Conservation (phyloP, 1,284 basidiomycete genomes). For the Cryptococcus deneoformans region DNA sequence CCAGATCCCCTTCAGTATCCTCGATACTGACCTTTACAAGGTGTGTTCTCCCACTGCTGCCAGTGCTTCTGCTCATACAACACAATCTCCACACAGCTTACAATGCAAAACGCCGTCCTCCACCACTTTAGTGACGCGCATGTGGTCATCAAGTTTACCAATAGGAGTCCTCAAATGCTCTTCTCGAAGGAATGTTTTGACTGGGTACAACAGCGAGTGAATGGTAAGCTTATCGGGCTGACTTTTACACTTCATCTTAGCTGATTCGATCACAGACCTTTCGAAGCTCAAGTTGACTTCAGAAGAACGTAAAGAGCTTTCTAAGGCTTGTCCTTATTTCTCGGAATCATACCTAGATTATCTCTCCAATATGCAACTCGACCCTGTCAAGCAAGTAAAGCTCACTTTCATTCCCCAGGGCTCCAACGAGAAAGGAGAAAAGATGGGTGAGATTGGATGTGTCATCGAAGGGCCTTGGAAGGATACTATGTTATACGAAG, state of each 20-base stretch:
- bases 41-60: constrained; percentile 46
- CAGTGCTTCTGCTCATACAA: background rate
- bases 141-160: constrained; percentile 73
- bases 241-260: background rate
- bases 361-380: constrained; percentile 66
- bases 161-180: constrained; percentile 66
- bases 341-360: constrained; percentile 71
- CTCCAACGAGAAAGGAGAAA: constrained; percentile 27
- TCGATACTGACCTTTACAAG: constrained; percentile 98
- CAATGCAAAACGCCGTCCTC: constrained; percentile 94
- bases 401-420: constrained; percentile 63
- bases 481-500: constrained; percentile 94
- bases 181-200: constrained; percentile 72
- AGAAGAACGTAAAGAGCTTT: constrained; percentile 69
- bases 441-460: constrained; percentile 70
- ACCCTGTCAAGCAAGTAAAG: constrained; percentile 71
- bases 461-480: constrained; percentile 74
- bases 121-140: constrained; percentile 70
- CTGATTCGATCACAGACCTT: constrained; percentile 57
- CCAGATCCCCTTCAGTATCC: constrained; percentile 60
- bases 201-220: constrained; percentile 62
- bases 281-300: constrained; percentile 60
- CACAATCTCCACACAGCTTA: constrained; percentile 58
- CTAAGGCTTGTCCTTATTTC: constrained; percentile 72
- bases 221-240: constrained; percentile 56